These are phyloP conservation scores for Cynanchum wilfordii DNA, from an alignment of 257 asterid species.

Conservation along the genomic window DNA sequence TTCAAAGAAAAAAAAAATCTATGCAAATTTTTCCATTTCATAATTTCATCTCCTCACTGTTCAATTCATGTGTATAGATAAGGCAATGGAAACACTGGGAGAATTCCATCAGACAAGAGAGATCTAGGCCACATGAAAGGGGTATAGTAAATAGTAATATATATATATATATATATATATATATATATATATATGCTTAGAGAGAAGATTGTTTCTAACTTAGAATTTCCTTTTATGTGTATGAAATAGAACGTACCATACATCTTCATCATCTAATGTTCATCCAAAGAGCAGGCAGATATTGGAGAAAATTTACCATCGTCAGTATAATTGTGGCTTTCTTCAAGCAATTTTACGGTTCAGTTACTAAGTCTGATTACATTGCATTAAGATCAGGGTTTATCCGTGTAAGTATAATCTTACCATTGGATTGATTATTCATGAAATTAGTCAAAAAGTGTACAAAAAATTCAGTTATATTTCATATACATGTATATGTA, in stretches of 20 bases:
- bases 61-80: conserved; percentile 36
- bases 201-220: too few species aligned
- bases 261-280: conserved; percentile 39
- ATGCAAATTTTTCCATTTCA: background rate
- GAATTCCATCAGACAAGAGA: conserved; percentile 37
- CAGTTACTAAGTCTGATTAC: conserved; percentile 81
- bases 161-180: too few species aligned
- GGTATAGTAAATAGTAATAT: background rate
- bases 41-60: background rate
- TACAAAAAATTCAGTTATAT: too few species aligned
- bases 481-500: background rate
- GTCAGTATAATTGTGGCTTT: conserved; percentile 81
- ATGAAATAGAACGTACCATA: conserved; percentile 18
- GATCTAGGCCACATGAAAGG: conserved; percentile 12
- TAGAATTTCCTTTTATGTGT: background rate
- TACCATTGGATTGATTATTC: background rate
- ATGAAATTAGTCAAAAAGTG: too few species aligned
- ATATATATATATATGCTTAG: too few species aligned
- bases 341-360: conserved; percentile 80
- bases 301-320: conserved; percentile 64
- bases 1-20: background rate
- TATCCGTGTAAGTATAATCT: conserved; percentile 45
- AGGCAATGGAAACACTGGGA: conserved; percentile 83
- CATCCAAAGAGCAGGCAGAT: conserved; percentile 50
- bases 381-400: conserved; percentile 71